Conservation (phyloP, 2,329 filamentous ascomycete species). For the Ceratocystis harringtonii region DNA sequence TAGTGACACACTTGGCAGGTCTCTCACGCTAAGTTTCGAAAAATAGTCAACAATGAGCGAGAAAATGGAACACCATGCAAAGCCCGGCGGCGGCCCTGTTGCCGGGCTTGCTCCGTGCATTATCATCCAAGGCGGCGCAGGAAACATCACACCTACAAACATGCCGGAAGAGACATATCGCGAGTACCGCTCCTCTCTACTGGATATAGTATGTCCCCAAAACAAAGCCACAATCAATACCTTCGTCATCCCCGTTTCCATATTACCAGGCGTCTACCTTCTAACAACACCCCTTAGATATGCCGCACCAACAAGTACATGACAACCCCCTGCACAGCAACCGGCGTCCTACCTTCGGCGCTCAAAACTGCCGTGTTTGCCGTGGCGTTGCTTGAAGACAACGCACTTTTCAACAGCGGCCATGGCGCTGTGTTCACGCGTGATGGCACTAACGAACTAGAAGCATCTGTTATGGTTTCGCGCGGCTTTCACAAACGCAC, state of each 20-base stretch:
- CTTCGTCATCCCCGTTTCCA: not conserved
- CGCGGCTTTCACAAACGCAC: conserved; percentile 57
- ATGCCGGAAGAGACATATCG: conserved; percentile 43
- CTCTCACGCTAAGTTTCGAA: not conserved
- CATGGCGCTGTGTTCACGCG: conserved; percentile 77
- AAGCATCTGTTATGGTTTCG: conserved; percentile 76
- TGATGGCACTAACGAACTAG: conserved; percentile 69
- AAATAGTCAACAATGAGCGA: not conserved
- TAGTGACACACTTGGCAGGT: too few species aligned
- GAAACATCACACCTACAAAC: conserved; percentile 47
- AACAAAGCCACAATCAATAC: too few species aligned
- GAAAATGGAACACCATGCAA: conserved; percentile 8
- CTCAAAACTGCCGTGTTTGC: conserved; percentile 63
- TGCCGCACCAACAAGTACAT: conserved; percentile 34
- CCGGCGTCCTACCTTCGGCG: conserved; percentile 35
- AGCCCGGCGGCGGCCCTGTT: not conserved
- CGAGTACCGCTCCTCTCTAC: conserved; percentile 44
- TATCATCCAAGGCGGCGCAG: conserved; percentile 60
- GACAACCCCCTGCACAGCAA: conserved; percentile 23
- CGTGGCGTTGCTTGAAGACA: conserved; percentile 60
- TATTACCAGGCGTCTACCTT: not conserved
- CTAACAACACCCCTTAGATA: conserved; percentile 25
- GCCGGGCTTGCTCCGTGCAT: conserved; percentile 36
- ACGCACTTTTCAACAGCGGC: conserved; percentile 70
- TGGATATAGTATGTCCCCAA: conserved; percentile 37